Evolutionary conservation across 179 eudicot species (phyloP).

Genomic region (Camellia oleifera): DNA sequence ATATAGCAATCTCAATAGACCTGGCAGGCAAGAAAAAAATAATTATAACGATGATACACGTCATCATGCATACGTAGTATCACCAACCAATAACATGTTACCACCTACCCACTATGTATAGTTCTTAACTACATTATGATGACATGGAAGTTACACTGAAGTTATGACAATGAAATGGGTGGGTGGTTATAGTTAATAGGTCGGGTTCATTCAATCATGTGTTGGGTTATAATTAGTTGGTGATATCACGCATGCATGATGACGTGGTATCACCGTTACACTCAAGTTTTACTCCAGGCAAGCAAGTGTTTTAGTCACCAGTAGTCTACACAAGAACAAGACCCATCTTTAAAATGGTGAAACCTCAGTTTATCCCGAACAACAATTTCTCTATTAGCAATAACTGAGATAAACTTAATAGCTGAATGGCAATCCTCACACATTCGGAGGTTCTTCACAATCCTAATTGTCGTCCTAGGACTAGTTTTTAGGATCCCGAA

Average conservation of each 20-base stretch:
- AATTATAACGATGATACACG: background rate
- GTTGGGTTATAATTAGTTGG: too few species aligned
- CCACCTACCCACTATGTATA: too few species aligned
- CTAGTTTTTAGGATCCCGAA: slow-evolving; percentile 36
- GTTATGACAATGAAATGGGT: too few species aligned
- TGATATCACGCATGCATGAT: too few species aligned
- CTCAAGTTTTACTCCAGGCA: background rate
- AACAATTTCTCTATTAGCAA: slow-evolving; percentile 32
- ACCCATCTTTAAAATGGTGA: slow-evolving; percentile 41
- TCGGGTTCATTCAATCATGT: too few species aligned
- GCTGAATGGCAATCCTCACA: slow-evolving; percentile 49
- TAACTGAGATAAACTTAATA: slow-evolving; percentile 34
- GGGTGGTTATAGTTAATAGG: too few species aligned
- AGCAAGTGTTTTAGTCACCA: slow-evolving; percentile 28
- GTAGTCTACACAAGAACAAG: slow-evolving; percentile 43
- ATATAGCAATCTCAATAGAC: background rate
- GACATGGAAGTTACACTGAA: too few species aligned
- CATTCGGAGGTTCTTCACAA: slow-evolving; percentile 45
- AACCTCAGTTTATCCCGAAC: slow-evolving; percentile 47
- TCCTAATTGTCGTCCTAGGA: slow-evolving; percentile 23
- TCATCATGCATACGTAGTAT: too few species aligned
- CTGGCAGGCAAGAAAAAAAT: background rate
- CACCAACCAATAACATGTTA: too few species aligned
- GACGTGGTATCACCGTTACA: too few species aligned
- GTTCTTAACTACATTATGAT: too few species aligned